Evolutionary conservation across 179 eudicot species (phyloP), one percentile per base, ranked within the genome.

Genomic region (Vitellaria paradoxa): DNA sequence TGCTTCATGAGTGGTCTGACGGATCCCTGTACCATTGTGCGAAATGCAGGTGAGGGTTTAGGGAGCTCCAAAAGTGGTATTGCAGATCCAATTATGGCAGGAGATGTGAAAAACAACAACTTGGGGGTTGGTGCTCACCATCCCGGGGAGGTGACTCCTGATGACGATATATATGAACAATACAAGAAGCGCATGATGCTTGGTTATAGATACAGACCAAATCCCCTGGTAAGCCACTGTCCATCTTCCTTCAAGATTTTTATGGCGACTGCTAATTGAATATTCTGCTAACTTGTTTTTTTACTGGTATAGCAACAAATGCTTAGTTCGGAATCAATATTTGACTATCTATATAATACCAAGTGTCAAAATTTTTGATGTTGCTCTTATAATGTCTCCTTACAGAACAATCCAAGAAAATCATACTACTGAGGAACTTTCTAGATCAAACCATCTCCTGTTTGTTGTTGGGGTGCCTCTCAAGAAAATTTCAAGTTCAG

Each of bases 131-230:
- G 99, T 65, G 99, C 99, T 23, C 82, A 84, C 46, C 86, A 91
- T 50, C 99, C 99, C 0, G 97, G 99, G 12, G 99, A 96, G 79
- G 99, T 96, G 76, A 91, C 86, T 30, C 88, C 99, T 26, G 99
- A 96, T 0, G 99, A 96, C 80, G 99, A 96, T 81, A 96, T 96
- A 74, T 96, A 96, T 18, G 99, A 96, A 84, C 99, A 96, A 82
- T 96, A 93, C 82, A 96, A 96, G 88, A 96, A 96, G 85, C 94
- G 98, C 5, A 96, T 96, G 99, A 96, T 96, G 99, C 94, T 96
- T 17, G 99, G 99, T 73, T 96, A 96, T 78, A 82, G 84, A 20
- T 85, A 93, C 86, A 84, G 99, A 76, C 99, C 99, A 70, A 96
- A 96, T 78, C 99, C 99, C 68, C 80, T 96, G 94, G 99, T 95